Conservation (phyloP, 2,329 filamentous ascomycete genomes). For the Nemania sp. region DNA sequence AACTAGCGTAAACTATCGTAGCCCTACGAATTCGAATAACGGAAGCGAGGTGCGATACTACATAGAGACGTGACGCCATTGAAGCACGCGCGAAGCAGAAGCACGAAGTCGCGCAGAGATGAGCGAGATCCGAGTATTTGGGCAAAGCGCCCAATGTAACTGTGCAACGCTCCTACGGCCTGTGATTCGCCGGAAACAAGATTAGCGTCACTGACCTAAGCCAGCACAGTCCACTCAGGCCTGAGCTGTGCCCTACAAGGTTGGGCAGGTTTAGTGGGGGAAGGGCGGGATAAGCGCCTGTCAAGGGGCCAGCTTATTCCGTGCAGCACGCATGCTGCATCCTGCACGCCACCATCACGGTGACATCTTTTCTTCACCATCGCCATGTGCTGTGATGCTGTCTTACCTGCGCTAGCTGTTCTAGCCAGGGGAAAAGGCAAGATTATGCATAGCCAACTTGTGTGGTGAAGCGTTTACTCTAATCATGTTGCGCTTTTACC, state of each 20-base stretch:
- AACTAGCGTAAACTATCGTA: no score
- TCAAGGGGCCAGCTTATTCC: constrained; percentile 2
- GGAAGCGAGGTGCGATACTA: no score
- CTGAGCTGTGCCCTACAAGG: no score
- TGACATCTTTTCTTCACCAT: constrained; percentile 26
- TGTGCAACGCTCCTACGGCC: background rate
- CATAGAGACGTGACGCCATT: background rate
- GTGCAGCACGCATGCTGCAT: constrained; percentile 15
- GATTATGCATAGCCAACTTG: no score
- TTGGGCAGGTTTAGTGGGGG: background rate
- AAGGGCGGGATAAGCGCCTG: constrained; percentile 17
- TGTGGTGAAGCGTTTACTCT: no score
- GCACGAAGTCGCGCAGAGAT: background rate
- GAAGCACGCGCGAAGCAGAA: background rate
- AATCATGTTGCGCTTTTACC: no score
- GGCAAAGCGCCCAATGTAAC: constrained; percentile 11
- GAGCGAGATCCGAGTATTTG: constrained; percentile 5
- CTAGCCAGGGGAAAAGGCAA: no score
- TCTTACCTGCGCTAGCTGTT: no score
- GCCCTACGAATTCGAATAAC: no score
- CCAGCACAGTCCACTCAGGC: background rate
- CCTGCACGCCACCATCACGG: constrained; percentile 32
- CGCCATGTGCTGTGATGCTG: constrained; percentile 19
- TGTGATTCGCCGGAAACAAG: constrained; percentile 2
- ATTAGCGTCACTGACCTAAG: constrained; percentile 3